phyloP scores from a whole-genome alignment of 352 stramenopile species.

The Phytophthora crassamura region DNA sequence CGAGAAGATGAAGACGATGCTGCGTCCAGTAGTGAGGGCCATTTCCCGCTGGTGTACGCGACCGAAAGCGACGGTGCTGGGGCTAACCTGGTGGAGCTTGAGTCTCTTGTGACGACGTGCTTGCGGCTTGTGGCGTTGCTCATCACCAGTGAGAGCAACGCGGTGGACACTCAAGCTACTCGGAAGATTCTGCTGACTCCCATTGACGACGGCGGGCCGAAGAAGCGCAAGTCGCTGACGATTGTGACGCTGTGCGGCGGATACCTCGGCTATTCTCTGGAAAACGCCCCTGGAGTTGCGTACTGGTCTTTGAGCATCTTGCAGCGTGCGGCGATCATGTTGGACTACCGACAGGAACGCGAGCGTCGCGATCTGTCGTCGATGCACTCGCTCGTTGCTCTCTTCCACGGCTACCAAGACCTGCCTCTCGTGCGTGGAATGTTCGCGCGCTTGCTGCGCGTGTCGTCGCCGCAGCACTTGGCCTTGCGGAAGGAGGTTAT shows the following conservation, averaged over 20 bases:
- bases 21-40: background rate
- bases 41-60: conserved; percentile 49
- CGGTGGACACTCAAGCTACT: conserved; percentile 12
- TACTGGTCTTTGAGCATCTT: conserved; percentile 62
- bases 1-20: conserved; percentile 10
- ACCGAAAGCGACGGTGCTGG: conserved; percentile 24
- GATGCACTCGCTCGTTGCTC: conserved; percentile 57
- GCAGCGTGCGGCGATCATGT: conserved; percentile 45
- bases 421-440: conserved; percentile 46
- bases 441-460: conserved; percentile 48
- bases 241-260: conserved; percentile 59
- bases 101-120: conserved; percentile 54
- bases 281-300: conserved; percentile 45
- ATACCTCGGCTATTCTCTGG: conserved; percentile 58
- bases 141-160: conserved; percentile 18
- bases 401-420: conserved; percentile 56
- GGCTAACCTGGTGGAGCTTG: conserved; percentile 31
- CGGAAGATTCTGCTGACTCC: conserved; percentile 49
- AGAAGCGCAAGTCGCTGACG: conserved; percentile 49
- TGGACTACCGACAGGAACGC: conserved; percentile 35
- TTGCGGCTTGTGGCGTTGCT: conserved; percentile 58
- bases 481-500: conserved; percentile 52
- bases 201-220: conserved; percentile 52
- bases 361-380: conserved; percentile 24
- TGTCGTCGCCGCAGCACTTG: conserved; percentile 26